Evolutionary conservation across 1,284 basidiomycete genomes (phyloP), one percentile per base, ranked within the genome.

Genomic region (Sparassis latifolia): DNA sequence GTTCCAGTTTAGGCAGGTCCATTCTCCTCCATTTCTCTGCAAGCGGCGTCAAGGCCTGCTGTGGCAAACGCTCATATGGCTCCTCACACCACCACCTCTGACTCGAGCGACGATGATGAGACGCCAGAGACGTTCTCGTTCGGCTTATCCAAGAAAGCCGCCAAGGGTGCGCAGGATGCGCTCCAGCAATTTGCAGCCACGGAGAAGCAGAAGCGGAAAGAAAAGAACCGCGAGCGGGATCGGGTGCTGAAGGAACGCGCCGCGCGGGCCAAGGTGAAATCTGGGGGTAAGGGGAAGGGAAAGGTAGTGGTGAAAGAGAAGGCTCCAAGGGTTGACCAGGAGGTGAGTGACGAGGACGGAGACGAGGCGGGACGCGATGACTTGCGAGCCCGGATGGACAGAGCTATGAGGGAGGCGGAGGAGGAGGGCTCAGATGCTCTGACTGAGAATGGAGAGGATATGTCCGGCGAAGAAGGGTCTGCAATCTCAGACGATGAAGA

Each of bases 51-150:
- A 7, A 10, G 5, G 28, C 33, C 27, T 12, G 7, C 7, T 7
- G 10, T 12, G 7, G 28, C 32, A 9, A 32, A 10, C 29, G 32
- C 20, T 9, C 1, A 12, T 5, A 44, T 44, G 38, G 52, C 52
- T 33, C 45, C 38, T 6, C 31, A 30, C 7, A 5, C 35, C 6
- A 32, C 44, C 1, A 47, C 43, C 9, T 20, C 41, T 3, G 49
- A 20, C 20, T 20, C 20, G 20, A 20, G 20, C 20, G 20, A 20
- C 20, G 60, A 61, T 38, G 58, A 59, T 44, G 66, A 66, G 28
- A 57, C 60, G 2, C 68, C 68, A 10, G 66, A 69, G 52, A 55
- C 62, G 1, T 52, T 69, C 49, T 59, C 67, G 9, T 67, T 69
- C 49, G 55, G 59, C 28, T 45, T 56, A 5, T 62, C 63, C 10